Evolutionary conservation across 768 basidiomycete genomes (phyloP).

Genomic region (Trametes maxima): DNA sequence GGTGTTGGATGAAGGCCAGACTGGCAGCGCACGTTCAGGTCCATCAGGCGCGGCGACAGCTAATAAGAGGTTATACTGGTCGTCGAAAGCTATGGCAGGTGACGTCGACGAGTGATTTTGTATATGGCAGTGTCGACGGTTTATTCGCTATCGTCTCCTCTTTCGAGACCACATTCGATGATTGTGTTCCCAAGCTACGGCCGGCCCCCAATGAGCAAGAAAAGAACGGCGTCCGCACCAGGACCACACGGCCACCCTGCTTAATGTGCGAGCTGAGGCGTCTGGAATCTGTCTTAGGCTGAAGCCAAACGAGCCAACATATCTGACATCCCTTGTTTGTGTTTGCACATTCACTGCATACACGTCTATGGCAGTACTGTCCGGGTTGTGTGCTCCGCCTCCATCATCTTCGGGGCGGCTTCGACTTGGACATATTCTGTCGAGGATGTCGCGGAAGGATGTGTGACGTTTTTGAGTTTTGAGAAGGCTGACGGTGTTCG

Average conservation of each 20-base stretch:
- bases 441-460: neutral
- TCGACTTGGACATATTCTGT: conserved; percentile 5
- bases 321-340: no score
- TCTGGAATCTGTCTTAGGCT: no score
- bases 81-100: conserved; percentile 50
- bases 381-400: no score
- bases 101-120: conserved; percentile 29
- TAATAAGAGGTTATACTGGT: conserved; percentile 56
- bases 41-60: conserved; percentile 29
- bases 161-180: neutral
- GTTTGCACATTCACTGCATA: no score
- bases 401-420: no score
- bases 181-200: neutral
- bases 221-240: no score
- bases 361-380: no score
- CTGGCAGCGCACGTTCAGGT: conserved; percentile 27
- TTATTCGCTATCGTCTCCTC: no score
- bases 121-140: neutral
- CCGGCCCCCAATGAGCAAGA: neutral
- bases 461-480: neutral
- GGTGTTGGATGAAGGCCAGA: conserved; percentile 11
- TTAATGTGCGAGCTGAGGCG: no score
- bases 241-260: neutral
- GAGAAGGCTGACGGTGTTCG: no score
- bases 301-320: no score